These are phyloP conservation scores for Citrullus amarus DNA, from an alignment of 306 rosid genomes.

Conservation along the genomic window DNA sequence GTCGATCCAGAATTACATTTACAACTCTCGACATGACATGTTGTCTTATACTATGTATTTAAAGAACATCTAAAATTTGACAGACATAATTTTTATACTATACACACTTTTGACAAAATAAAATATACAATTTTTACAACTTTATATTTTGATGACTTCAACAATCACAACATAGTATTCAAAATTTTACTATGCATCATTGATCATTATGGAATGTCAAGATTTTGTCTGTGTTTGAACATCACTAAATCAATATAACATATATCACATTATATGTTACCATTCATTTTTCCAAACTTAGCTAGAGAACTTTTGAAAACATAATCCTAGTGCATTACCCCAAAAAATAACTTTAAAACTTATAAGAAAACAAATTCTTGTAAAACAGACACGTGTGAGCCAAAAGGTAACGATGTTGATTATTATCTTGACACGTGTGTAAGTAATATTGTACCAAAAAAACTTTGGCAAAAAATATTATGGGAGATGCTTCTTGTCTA, in stretches of 20 bases:
- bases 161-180: too few relatives aligned
- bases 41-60: too few relatives aligned
- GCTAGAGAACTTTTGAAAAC: background rate
- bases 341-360: background rate
- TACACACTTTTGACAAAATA: too few relatives aligned
- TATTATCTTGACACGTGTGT: background rate
- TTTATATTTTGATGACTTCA: too few relatives aligned
- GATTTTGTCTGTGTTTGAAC: too few relatives aligned
- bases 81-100: too few relatives aligned
- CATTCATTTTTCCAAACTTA: background rate
- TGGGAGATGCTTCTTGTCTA: slow-evolving; percentile 48
- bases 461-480: background rate
- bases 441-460: background rate
- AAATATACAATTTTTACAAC: too few relatives aligned
- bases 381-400: slow-evolving; percentile 2
- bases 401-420: slow-evolving; percentile 49
- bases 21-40: too few relatives aligned
- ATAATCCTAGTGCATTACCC: background rate
- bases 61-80: too few relatives aligned
- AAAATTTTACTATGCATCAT: too few relatives aligned
- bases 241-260: background rate
- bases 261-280: background rate
- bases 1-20: too few relatives aligned
- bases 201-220: too few relatives aligned
- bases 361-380: background rate